Evolutionary conservation across 139 green algal genomes (phyloP), one percentile per base, ranked within the genome.

Genomic region (Chlamydomonas asymmetrica): DNA sequence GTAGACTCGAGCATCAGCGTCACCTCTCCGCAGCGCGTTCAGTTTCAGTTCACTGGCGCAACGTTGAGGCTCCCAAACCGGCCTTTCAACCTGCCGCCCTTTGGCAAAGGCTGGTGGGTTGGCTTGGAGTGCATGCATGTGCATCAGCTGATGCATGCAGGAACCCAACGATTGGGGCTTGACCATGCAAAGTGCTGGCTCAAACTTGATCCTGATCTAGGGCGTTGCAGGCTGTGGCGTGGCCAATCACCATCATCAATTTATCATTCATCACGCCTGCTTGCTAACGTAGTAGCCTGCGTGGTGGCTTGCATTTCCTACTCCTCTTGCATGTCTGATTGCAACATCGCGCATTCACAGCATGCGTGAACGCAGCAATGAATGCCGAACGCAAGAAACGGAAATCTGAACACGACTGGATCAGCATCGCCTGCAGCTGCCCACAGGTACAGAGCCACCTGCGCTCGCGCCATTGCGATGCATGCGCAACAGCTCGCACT

Each of bases 101-200:
- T 93, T 75, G 93, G 93, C 43, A 78, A 96, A 64, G 92, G 88
- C 48, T 96, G 90, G 86, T 93, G 73, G 70, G 80, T 60, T 5
- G 34, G 34, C 2, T 7, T 49, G 5, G 32, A 57, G 48, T 29
- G n/a, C 20, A 29, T 40, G 57, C 57, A 39, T n/a, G 32, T 8
- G 5, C 40, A 7, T 6, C 39, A 45, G 38, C 37, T 4, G 16
- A 16, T 35, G 4, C 32, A 4, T 57, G 40, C n/a, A 59, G 27
- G 29, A 35, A 9, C 4, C 2, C 40, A 72, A 20, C 22, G 10
- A 41, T 29, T 49, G 34, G 29, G n/a, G 29, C 61, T 16, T 2
- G 35, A 16, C 18, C 20, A 23, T 49, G 5, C 3, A 34, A 34
- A 13, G 34, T 27, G 16, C 5, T 34, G 6, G 18, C 18, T 16